Evolutionary conservation across 1,284 basidiomycete genomes (phyloP).

Genomic region (Vanrija humicola): DNA sequence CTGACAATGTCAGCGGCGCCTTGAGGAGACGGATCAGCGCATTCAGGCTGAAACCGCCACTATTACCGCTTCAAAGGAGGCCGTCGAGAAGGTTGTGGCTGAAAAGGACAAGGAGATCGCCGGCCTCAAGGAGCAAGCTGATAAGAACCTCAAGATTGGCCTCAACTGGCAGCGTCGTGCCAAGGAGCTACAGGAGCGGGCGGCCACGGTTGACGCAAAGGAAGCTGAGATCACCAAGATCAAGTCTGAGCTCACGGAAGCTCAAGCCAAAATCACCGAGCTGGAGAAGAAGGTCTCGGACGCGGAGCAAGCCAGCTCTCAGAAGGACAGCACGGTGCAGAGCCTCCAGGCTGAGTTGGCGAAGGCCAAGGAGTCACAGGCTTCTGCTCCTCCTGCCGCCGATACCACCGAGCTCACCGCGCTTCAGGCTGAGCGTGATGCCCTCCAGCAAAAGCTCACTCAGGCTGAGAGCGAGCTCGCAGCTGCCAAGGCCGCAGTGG

Average conservation of each 20-base stretch:
- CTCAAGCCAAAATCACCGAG: slow-evolving; percentile 27
- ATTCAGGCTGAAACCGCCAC: slow-evolving; percentile 31
- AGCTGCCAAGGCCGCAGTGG: slow-evolving; percentile 24
- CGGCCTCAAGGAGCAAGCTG: slow-evolving; percentile 20
- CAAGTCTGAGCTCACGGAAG: slow-evolving; percentile 24
- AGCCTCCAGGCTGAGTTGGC: slow-evolving; percentile 35
- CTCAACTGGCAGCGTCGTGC: slow-evolving; percentile 38
- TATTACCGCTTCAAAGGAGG: slow-evolving; percentile 35
- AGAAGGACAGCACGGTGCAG: slow-evolving; percentile 33
- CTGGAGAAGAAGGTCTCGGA: slow-evolving; percentile 31
- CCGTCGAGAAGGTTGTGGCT: slow-evolving; percentile 27
- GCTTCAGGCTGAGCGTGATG: slow-evolving; percentile 30
- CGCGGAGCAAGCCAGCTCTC: slow-evolving; percentile 14
- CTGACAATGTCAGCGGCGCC: slow-evolving; percentile 4
- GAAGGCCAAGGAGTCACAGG: slow-evolving; percentile 6
- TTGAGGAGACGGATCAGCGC: slow-evolving; percentile 30
- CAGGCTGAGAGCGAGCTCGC: slow-evolving; percentile 39
- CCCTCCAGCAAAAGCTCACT: slow-evolving; percentile 29
- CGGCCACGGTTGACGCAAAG: slow-evolving; percentile 20
- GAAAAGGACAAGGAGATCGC: slow-evolving; percentile 26
- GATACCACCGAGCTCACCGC: slow-evolving; percentile 1
- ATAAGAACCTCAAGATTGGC: slow-evolving; percentile 29
- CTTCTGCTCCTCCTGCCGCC: not conserved
- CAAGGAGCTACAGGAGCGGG: slow-evolving; percentile 13
- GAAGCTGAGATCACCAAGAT: slow-evolving; percentile 22